A percentile compares a stretch with the other conserved stretches of the same genome.
These are phyloP conservation scores for Triticum urartu DNA, from an alignment of 176 grass and related monocot species.

Conservation along the genomic window DNA sequence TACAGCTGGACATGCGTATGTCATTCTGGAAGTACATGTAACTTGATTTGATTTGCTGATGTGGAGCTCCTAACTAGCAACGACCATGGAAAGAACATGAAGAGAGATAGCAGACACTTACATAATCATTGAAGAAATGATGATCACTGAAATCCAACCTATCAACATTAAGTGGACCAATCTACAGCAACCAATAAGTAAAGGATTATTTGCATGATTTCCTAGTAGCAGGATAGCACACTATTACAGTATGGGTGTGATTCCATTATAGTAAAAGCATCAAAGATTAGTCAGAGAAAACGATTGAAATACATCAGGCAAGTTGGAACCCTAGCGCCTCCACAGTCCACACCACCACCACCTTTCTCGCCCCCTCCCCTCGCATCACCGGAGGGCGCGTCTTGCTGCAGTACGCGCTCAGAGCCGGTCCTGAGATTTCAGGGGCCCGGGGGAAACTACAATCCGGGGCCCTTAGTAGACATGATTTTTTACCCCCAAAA, in stretches of 20 bases:
- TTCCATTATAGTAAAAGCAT: not conserved
- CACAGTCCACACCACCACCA: not conserved
- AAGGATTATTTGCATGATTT: slow-evolving; percentile 14
- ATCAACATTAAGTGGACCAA: slow-evolving; percentile 62
- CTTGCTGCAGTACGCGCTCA: not conserved
- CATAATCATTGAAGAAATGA: slow-evolving; percentile 62
- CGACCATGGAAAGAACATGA: not conserved
- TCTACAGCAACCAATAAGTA: slow-evolving; percentile 49
- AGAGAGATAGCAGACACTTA: slow-evolving; percentile 38
- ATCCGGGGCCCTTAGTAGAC: too few species aligned
- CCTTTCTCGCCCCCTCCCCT: not conserved
- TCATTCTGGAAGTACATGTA: not conserved
- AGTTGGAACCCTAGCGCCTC: not conserved
- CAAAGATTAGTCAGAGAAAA: not conserved
- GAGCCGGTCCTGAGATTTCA: too few species aligned
- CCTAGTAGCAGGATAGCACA: not conserved
- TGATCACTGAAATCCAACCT: slow-evolving; percentile 90
- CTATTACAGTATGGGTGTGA: not conserved
- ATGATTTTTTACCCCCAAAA: too few species aligned
- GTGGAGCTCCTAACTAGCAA: not conserved
- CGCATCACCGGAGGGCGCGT: not conserved
- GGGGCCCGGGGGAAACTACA: too few species aligned
- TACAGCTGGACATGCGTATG: not conserved
- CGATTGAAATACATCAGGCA: not conserved
- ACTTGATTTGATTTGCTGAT: slow-evolving; percentile 2